Conservation (phyloP, 345 rosid species). For the Acer campestre region DNA sequence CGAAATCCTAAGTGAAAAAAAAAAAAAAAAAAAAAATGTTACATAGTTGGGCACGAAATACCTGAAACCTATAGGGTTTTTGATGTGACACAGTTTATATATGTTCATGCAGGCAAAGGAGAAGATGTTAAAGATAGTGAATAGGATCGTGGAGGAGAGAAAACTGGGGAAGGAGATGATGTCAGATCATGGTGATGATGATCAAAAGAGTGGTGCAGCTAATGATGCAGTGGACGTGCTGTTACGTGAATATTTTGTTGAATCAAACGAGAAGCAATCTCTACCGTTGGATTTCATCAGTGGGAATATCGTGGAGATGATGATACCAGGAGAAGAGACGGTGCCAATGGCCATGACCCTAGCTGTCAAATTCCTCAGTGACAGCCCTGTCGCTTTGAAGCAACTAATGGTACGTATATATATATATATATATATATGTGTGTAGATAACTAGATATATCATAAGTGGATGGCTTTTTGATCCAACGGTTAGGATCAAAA, state of each 20-base stretch:
- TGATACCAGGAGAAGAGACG: conserved; percentile 97
- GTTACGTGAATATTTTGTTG: conserved; percentile 43
- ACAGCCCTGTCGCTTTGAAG: conserved; percentile 60
- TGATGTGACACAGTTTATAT: not conserved
- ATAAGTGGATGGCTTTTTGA: not conserved
- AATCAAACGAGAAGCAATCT: conserved; percentile 52
- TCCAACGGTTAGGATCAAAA: conserved; percentile 44
- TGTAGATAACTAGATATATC: no score
- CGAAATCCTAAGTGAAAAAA: no score
- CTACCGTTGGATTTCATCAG: conserved; percentile 72
- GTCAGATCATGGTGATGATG: not conserved
- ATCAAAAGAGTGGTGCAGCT: conserved; percentile 18
- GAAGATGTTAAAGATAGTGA: conserved; percentile 61
- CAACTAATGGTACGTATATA: conserved; percentile 58
- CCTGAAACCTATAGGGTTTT: not conserved
- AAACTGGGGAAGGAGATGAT: conserved; percentile 35
- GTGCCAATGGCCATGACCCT: conserved; percentile 87
- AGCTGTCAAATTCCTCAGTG: conserved; percentile 80
- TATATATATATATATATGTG: not conserved
- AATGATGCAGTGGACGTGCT: conserved; percentile 74
- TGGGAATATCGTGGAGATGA: conserved; percentile 85
- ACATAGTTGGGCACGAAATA: no score
- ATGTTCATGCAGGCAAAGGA: conserved; percentile 70
- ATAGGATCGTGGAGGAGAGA: conserved; percentile 65
- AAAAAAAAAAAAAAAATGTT: no score